Percentiles rank a stretch among this genome's conserved stretches.
Evolutionary conservation across 257 asterid genomes (phyloP).

Genomic region (Asclepias syriaca): DNA sequence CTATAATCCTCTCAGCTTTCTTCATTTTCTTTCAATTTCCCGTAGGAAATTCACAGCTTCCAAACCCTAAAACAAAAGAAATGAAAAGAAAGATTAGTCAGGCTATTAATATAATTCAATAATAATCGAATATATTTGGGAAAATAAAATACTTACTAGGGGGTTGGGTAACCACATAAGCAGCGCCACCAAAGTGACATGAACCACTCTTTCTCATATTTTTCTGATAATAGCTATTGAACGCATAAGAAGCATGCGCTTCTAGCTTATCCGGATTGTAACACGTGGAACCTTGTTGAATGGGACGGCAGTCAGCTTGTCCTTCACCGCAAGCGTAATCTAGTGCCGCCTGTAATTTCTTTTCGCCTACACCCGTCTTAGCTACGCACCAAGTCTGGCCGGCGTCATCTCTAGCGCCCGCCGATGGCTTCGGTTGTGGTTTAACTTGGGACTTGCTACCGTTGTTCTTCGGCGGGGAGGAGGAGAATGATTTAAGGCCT

Average conservation of each 20-base stretch:
- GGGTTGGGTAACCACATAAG: slow-evolving; percentile 58
- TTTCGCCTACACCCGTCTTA: slow-evolving; percentile 32
- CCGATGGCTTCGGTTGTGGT: slow-evolving; percentile 21
- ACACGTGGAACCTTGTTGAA: slow-evolving; percentile 62
- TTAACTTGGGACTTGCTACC: slow-evolving; percentile 25
- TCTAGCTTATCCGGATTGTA: slow-evolving; percentile 55
- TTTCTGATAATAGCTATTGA: slow-evolving; percentile 82
- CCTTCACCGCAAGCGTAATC: slow-evolving; percentile 85
- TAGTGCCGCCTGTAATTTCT: slow-evolving; percentile 48
- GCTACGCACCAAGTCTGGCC: slow-evolving; percentile 92
- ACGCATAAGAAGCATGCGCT: slow-evolving; percentile 86
- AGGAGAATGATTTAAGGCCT: slow-evolving; percentile 5
- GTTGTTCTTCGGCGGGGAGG: slow-evolving; percentile 15
- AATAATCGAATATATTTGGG: neutral
- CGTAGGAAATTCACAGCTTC: slow-evolving; percentile 19
- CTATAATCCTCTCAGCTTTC: neutral
- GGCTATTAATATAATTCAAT: no score
- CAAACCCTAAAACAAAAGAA: slow-evolving; percentile 4
- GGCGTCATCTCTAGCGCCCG: slow-evolving; percentile 20
- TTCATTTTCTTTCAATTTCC: slow-evolving; percentile 9
- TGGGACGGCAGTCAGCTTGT: slow-evolving; percentile 81
- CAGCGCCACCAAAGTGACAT: slow-evolving; percentile 74
- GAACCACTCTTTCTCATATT: slow-evolving; percentile 55
- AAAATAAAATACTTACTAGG: slow-evolving; percentile 52
- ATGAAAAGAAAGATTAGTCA: no score